A percentile compares a stretch with the other conserved stretches of the same genome.
phyloP scores from a whole-genome alignment of 2,329 filamentous ascomycete genomes.

The Colletotrichum cordylinicola region DNA sequence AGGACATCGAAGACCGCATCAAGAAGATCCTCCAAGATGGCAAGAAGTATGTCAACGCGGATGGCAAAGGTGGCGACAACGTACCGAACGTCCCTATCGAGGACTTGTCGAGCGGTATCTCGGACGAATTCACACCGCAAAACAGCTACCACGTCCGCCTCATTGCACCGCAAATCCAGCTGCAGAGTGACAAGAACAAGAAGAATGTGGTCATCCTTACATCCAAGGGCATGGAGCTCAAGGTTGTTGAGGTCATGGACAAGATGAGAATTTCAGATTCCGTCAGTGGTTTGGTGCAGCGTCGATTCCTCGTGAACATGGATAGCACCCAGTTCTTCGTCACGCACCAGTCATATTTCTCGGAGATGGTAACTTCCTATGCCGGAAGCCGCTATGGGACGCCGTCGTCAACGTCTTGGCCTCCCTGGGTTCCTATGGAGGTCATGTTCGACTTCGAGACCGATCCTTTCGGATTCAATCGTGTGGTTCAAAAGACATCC shows the following conservation, averaged over 20 bases:
- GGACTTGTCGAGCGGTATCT: conserved; percentile 76
- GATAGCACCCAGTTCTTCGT: conserved; percentile 99
- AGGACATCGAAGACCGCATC: conserved; percentile 82
- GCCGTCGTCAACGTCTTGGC: conserved; percentile 85
- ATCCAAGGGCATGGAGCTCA: conserved; percentile 97
- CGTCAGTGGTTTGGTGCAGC: conserved; percentile 93
- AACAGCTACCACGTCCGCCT: conserved; percentile 95
- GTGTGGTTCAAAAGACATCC: conserved; percentile 96
- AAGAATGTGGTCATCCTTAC: conserved; percentile 97
- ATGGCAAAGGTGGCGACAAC: conserved; percentile 50
- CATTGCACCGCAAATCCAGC: conserved; percentile 95
- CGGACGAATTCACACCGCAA: conserved; percentile 86
- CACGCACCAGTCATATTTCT: conserved; percentile 90
- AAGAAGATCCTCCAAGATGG: conserved; percentile 85
- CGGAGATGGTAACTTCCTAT: conserved; percentile 87
- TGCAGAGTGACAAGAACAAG: conserved; percentile 97
- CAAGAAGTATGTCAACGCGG: conserved; percentile 78
- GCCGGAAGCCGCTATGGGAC: conserved; percentile 93
- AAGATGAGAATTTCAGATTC: conserved; percentile 90
- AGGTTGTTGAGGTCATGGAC: conserved; percentile 96
- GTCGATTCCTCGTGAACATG: conserved; percentile 92
- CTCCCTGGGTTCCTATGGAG: conserved; percentile 97
- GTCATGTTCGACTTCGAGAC: conserved; percentile 97
- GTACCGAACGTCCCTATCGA: conserved; percentile 54
- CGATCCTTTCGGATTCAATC: conserved; percentile 96